Base-by-base conservation (phyloP, 768 basidiomycete species). In the Tulasnella sp. region DNA sequence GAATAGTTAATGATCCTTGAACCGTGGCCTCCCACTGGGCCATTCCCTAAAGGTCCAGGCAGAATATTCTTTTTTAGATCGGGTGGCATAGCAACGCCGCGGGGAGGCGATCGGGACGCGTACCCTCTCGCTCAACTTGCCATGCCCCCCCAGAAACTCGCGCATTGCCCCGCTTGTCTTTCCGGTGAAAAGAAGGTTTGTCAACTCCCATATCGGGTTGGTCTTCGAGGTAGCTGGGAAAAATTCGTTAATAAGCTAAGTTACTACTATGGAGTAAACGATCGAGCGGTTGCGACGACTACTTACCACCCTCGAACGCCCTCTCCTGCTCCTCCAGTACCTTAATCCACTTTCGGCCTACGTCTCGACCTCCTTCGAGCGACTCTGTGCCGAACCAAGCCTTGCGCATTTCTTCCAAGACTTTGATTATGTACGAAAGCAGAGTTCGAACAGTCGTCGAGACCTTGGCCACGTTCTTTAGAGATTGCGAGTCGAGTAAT, bases 101-200 rank as follows among this genome's bases (percentile, higher is more conserved):
- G 58, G 58, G 58, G 58, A 64, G 58, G n/a, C n/a, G n/a, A 64
- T 64, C 58, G 58, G 58, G 58, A 64, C 49, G 81, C 84, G 79
- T 83, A 93, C 93, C 81, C 93, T 86, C 83, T 95, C 93, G 77
- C 90, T 92, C 87, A 91, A 91, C 80, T 91, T 89, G 79, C 93
- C 92, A 25, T 88, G 88, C 77, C 91, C 92, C 15, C 91, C 89
- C 72, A 94, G 85, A 81, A 92, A 92, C 82, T 94, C 93, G 36
- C 83, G 80, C 40, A 95, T 84, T 9, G 91, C 85, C 74, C 92
- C 91, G 37, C 91, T 89, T n/a, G 88, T 83, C 74, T 89, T 86
- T 8, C 93, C 92, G 31, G 91, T 91, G 19, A 89, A 86, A 67
- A 94, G 85, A 77, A 93, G 85, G 67, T 84, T 84, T 25, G 91